Conservation (phyloP, 2,329 filamentous ascomycete genomes). For the Diaporthe amygdali region DNA sequence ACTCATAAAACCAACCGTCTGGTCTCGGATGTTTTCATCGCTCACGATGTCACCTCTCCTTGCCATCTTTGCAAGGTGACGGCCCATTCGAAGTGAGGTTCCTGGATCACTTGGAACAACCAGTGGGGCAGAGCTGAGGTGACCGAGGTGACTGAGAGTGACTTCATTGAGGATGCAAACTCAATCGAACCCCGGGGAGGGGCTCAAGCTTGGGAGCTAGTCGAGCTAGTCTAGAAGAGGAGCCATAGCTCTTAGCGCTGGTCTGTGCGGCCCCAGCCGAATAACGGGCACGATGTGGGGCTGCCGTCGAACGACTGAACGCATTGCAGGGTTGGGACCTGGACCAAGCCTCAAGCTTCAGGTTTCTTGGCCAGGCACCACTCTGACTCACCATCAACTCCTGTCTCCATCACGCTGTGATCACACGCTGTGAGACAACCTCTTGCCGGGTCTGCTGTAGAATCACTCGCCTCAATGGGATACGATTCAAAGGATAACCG, state of each 20-base stretch:
- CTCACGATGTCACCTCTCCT: not conserved
- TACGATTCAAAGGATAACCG: too few species aligned
- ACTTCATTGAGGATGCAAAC: not conserved
- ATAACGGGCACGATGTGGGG: slow-evolving; percentile 13
- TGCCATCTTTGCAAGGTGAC: not conserved
- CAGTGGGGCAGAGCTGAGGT: not conserved
- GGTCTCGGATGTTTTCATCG: not conserved
- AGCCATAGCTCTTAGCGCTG: not conserved
- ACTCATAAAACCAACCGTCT: not conserved
- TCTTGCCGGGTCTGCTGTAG: too few species aligned
- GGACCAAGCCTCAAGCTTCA: not conserved
- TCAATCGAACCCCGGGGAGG: not conserved
- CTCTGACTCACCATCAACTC: not conserved
- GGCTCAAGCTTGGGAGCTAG: not conserved
- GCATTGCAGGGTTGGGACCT: not conserved
- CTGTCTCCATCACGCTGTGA: too few species aligned
- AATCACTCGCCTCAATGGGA: too few species aligned
- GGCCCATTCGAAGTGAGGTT: not conserved
- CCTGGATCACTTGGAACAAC: not conserved
- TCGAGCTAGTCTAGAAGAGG: not conserved
- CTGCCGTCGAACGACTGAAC: not conserved
- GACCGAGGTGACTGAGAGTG: not conserved
- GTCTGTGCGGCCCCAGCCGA: slow-evolving; percentile 17
- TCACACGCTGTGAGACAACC: too few species aligned
- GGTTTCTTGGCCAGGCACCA: not conserved